phyloP scores from a whole-genome alignment of 768 basidiomycete species.

The Termitomyces sp. region DNA sequence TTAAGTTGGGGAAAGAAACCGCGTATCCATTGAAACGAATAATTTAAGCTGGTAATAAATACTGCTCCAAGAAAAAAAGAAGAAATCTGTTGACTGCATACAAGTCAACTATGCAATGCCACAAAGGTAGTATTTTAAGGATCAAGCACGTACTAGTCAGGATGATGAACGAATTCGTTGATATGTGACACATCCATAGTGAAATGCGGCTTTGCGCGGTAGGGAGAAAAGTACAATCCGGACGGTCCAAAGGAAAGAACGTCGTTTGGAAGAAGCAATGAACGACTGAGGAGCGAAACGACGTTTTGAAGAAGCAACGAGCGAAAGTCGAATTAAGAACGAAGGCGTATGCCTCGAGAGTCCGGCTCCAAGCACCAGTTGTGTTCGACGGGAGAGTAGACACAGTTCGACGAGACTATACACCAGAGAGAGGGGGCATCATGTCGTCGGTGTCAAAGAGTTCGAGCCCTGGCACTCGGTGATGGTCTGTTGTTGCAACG shows the following conservation, averaged over 20 bases:
- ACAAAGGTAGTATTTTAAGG: too few relatives aligned
- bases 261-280: neutral
- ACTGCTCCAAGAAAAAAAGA: slow-evolving; percentile 15
- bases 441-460: neutral
- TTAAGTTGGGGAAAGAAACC: neutral
- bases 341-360: neutral
- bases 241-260: slow-evolving; percentile 1
- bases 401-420: neutral
- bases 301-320: neutral
- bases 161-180: slow-evolving; percentile 9
- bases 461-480: neutral
- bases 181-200: slow-evolving; percentile 4
- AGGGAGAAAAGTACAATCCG: neutral
- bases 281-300: too few relatives aligned
- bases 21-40: slow-evolving; percentile 10
- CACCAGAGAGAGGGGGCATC: slow-evolving; percentile 1
- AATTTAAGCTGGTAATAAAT: slow-evolving; percentile 14
- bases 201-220: neutral
- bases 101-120: neutral
- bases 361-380: slow-evolving; percentile 6
- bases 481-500: neutral
- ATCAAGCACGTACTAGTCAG: slow-evolving; percentile 12
- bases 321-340: neutral
- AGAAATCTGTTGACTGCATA: slow-evolving; percentile 11
- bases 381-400: neutral